Evolutionary conservation across 495 filamentous ascomycete species (phyloP), one percentile per base, ranked within the genome.

Genomic region (Halenospora varia): DNA sequence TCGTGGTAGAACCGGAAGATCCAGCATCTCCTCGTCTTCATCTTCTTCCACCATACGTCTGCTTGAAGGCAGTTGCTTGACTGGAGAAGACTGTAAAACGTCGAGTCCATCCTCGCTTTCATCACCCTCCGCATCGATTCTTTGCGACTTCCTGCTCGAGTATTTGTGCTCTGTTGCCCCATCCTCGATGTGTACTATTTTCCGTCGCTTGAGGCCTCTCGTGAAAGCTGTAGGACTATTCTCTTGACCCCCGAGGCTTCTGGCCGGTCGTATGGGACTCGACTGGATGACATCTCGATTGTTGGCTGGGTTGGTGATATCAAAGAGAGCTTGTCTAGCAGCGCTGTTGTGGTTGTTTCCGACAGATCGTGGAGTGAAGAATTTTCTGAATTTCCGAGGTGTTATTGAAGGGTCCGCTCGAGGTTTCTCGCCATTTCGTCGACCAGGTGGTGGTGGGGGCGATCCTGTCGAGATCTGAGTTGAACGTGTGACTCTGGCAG

Each of bases 331-430:
- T 64, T 82, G 78, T 61, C 87, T 75, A 58, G 77, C 63, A 39
- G 77, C 67, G 53, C 74, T 62, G 25, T 72, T 75, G 3, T 78
- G 15, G 10, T 18, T 1, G 9, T 48, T 29, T 17, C 26, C 45
- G 9, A 51, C 51, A 20, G 61, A 59, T 25, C 62, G 79, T 49
- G 92, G 92, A 13, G 89, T 93, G 65, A 96, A 96, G 74, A 96
- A 96, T 25, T 83, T 78, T 41, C 73, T 83, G 64, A 96, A 96
- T 51, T 84, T 86, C 52, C 86, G 75, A 39, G 88, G 88, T 24
- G 88, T 91, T 49, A 91, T 76, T 17, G 79, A 82, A 22, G 79
- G 79, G 48, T 74, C 70, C 39, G 74, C 66, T 55, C 71, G 67
- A 63, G 78, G 75, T 60, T 77, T 77, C 44, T 42, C 51, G 42